phyloP scores from a whole-genome alignment of 1,284 basidiomycete species.

The Apiotrichum siamense region DNA sequence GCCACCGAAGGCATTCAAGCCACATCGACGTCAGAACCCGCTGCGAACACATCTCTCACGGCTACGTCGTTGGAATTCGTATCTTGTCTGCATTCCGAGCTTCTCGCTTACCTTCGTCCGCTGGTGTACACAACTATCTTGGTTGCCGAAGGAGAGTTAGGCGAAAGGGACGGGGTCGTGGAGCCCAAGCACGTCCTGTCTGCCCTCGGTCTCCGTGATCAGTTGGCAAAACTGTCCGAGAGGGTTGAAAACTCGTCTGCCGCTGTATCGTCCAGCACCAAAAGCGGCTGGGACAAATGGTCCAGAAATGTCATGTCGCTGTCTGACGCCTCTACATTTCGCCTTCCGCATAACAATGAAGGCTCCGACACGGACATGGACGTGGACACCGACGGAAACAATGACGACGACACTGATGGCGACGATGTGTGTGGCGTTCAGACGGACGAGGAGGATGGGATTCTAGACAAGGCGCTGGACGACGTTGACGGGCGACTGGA shows the following conservation, averaged over 20 bases:
- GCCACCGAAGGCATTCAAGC: no score
- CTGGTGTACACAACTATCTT: constrained; percentile 18
- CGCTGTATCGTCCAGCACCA: background rate
- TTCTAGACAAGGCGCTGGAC: constrained; percentile 3
- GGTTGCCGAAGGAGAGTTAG: constrained; percentile 17
- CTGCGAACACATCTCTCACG: background rate
- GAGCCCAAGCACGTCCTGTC: background rate
- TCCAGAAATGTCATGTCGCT: background rate
- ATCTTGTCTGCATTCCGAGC: constrained; percentile 12
- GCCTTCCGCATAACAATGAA: background rate
- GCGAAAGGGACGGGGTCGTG: background rate
- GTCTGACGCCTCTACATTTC: background rate
- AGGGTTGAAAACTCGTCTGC: background rate
- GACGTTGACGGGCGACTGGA: constrained; percentile 1
- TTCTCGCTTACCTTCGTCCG: constrained; percentile 17
- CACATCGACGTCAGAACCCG: background rate
- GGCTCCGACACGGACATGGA: background rate
- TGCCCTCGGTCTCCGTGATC: background rate
- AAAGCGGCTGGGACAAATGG: background rate
- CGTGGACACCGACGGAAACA: background rate
- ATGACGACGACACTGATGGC: background rate
- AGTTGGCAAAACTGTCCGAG: background rate
- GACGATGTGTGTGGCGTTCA: no score
- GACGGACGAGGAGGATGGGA: constrained; percentile 9
- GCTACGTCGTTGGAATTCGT: constrained; percentile 17